Evolutionary conservation across 23 red algal genomes (phyloP), one percentile per base, ranked within the genome.

Genomic region (Gracilaria caudata): DNA sequence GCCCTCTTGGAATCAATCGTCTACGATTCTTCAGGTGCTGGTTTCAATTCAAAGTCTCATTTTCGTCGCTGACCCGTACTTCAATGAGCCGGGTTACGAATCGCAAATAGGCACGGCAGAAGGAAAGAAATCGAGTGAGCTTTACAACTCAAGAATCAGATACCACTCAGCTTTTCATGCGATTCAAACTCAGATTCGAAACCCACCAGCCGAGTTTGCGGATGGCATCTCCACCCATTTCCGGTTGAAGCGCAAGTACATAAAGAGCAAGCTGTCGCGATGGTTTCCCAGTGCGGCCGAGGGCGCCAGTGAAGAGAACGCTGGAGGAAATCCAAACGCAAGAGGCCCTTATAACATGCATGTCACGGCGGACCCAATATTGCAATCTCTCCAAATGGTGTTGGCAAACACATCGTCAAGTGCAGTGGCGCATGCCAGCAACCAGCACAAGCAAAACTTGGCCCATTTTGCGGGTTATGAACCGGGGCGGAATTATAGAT

Each of bases 51-150:
- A 95, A 80, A 80, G 78, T 56, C 86, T 95, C 40, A 87, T 95
- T 30, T 77, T 95, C 30, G 83, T 86, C 10, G 38, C 77, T 51
- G 80, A 95, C 30, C 93, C 93, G 8, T 95, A 83, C 68, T 95
- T 90, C 51, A 95, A 95, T 44, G 93, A 95, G 56, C 81, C 93
- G 17, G 93, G 93, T 28, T 95, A 82, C 53, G 93, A 95, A 57
- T 43, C 35, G 21, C 28, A 53, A 35, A 86, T 89, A 28, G 93
- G 85, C 10, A 90, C 93, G 19, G 28, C 39, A 40, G 7, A 7
- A 44, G 93, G 93, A n/a, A 82, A 83, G 39, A 17, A 19, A 29
- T 35, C 40, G 10, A 93, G 90, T 71, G 54, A 68, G 25, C 81
- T 43, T 8, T 93, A 93, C 81, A 93, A 93, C 72, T 36, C 45